Conservation (phyloP, 176 grass and related monocot genomes). For the Cocos nucifera region DNA sequence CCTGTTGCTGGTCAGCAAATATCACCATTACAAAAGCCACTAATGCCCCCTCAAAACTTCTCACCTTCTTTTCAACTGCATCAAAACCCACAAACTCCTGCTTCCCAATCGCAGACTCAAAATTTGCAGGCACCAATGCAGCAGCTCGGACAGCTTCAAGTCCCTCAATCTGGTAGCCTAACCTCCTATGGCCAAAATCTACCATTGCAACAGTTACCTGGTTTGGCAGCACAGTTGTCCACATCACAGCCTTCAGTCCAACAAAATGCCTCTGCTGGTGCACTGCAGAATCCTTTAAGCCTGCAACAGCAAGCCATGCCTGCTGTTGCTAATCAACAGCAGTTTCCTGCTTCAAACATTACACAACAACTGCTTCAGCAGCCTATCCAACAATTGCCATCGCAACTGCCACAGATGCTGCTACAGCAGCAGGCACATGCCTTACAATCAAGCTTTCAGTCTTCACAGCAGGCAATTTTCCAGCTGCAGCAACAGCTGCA, state of each 20-base stretch:
- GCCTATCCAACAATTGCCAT: slow-evolving; percentile 53
- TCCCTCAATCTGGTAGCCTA: slow-evolving; percentile 43
- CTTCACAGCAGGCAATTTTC: slow-evolving; percentile 93
- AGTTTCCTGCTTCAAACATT: slow-evolving; percentile 43
- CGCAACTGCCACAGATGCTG: slow-evolving; percentile 76
- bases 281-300: slow-evolving; percentile 46
- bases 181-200: slow-evolving; percentile 60
- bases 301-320: slow-evolving; percentile 54
- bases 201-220: slow-evolving; percentile 58
- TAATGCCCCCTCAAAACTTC: slow-evolving; percentile 41
- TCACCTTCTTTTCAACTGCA: slow-evolving; percentile 36
- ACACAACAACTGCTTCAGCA: slow-evolving; percentile 66
- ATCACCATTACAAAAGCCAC: slow-evolving; percentile 54
- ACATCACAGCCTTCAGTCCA: slow-evolving; percentile 49
- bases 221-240: slow-evolving; percentile 29
- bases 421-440: slow-evolving; percentile 89
- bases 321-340: slow-evolving; percentile 41
- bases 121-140: slow-evolving; percentile 26
- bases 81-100: slow-evolving; percentile 43
- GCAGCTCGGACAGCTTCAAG: slow-evolving; percentile 52
- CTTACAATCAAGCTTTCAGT: slow-evolving; percentile 94
- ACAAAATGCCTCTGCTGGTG: slow-evolving; percentile 45
- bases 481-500: slow-evolving; percentile 95
- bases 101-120: slow-evolving; percentile 17
- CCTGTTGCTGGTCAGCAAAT: slow-evolving; percentile 54